Base-by-base conservation (phyloP, 2,329 filamentous ascomycete genomes). In the Alternaria dauci region DNA sequence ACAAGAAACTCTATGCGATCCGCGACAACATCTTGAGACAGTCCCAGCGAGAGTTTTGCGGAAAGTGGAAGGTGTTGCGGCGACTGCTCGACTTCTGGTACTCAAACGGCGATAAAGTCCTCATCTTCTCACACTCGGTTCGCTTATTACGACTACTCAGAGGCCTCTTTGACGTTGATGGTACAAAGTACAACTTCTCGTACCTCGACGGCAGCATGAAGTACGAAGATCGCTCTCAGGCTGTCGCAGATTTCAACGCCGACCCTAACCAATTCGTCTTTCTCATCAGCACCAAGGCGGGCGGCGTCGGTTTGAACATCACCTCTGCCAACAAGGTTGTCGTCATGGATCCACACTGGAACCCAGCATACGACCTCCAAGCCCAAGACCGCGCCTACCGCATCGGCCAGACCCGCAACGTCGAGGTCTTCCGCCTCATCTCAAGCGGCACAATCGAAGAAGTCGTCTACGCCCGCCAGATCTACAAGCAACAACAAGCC, bases 401-500 rank as follows among this genome's bases (percentile, higher is more conserved):
- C 52, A 98, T 99, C 65, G 95, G 95, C 0, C 95, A 99, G 78
- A 88, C 87, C 0, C 86, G 95, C 20, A 93, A 98, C 72, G 95
- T 99, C 0, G 95, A 99, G 75, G 94, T 98, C 1, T 98, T 97
- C 76, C 89, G 95, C 4, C 86, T 99, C 1, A 88, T 99, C 18
- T 94, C 91, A 2, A 89, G 92, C 1, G 95, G 95, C 0, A 98
- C 95, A 0, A 93, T 99, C 16, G 95, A 99, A 75, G 95, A 99
- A 78, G 95, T 97, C 55, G 93, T 98, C 8, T 99, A 99, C 71
- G 95, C 94, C 0, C 87, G 95, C 7, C 95, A 99, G 72, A 95
- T 99, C 39, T 99, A 99, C 84, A 99, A 99, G 78, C 95, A 99
- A 75, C 95, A 99, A 73, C 95, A 98, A 80, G 94, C 95, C 26